Evolutionary conservation across 805 yeast species (phyloP), one percentile per base, ranked within the genome.

Genomic region (Barnettozyma pratensis): DNA sequence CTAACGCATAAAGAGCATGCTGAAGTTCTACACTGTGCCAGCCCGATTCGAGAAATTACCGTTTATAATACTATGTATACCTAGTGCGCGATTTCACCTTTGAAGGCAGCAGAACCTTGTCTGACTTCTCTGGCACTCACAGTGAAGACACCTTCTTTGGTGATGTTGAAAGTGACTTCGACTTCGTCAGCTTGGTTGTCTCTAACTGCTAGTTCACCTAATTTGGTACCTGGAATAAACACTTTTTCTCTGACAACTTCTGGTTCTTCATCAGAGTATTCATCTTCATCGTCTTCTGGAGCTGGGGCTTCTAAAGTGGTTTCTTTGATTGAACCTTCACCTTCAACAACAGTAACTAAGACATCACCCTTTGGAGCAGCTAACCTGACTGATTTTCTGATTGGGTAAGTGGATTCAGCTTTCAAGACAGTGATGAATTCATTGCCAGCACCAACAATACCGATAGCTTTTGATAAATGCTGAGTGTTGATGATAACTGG

Each of bases 321-420:
- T 69, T 89, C 95, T 71, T 84, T 83, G 59, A 91, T 74, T 59
- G 86, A 79, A 64, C 91, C 80, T 67, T 85, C 84, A 68, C 94
- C 96, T 72, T 91, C 97, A 68, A 76, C 83, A 55, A 94, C 77
- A 64, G 83, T 82, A 52, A 94, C 67, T 46, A 81, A 71, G 39
- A 81, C 86, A 50, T 83, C 76, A 48, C 79, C 83, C 42, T 74
- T 77, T 53, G 76, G 73, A 45, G 83, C 82, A 55, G 78, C 74
- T 58, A 92, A 75, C 45, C 79, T 72, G 52, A 87, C 60, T 12
- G 88, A 72, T 70, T 84, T 87, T 71, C 88, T 86, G 63, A 88
- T 86, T 57, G 99, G 99, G 68, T 83, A 82, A 30, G 97, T 87
- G 47, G 98, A 87, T 72, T 90, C 92, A 45, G 82, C 79, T 52